Evolutionary conservation across 371 early-diverging fungal genomes (phyloP).

Genomic region (Basidiobolus heterosporus): DNA sequence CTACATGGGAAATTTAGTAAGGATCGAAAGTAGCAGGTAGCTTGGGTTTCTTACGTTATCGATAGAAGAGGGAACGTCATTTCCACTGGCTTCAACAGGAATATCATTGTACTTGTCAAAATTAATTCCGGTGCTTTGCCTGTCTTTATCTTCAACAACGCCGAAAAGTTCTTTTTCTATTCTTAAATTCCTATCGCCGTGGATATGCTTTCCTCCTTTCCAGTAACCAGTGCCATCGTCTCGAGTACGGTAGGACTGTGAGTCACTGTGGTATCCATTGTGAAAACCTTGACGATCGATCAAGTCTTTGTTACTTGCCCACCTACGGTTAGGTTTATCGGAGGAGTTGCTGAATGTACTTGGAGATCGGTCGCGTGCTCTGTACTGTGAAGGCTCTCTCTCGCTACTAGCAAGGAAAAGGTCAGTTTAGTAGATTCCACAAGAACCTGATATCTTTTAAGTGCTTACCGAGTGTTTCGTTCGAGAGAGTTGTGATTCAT

Average conservation of each 20-base stretch:
- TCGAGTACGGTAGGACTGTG: neutral
- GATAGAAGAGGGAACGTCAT: constrained; percentile 32
- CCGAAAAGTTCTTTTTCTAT: constrained; percentile 69
- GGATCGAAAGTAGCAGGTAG: neutral
- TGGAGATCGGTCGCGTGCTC: too few relatives aligned
- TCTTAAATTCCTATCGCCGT: constrained; percentile 49
- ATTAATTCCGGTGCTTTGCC: constrained; percentile 76
- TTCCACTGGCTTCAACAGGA: constrained; percentile 85
- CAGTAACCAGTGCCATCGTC: constrained; percentile 32
- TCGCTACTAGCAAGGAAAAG: too few relatives aligned
- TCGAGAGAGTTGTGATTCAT: too few relatives aligned
- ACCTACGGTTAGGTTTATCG: too few relatives aligned
- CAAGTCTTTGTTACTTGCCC: too few relatives aligned
- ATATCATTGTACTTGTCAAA: constrained; percentile 94
- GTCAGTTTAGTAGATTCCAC: too few relatives aligned
- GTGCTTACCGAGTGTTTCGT: too few relatives aligned
- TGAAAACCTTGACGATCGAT: too few relatives aligned
- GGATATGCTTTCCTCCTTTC: constrained; percentile 56
- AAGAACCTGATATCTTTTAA: too few relatives aligned
- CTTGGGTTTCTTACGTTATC: neutral
- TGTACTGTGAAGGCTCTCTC: too few relatives aligned
- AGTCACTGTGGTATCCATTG: too few relatives aligned
- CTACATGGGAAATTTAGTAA: neutral
- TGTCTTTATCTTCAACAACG: constrained; percentile 41
- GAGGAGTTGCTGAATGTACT: too few relatives aligned